A percentile compares a stretch with the other conserved stretches of the same genome.
Evolutionary conservation across 2,329 filamentous ascomycete genomes (phyloP).

Genomic region (Colletotrichum endophyticum): DNA sequence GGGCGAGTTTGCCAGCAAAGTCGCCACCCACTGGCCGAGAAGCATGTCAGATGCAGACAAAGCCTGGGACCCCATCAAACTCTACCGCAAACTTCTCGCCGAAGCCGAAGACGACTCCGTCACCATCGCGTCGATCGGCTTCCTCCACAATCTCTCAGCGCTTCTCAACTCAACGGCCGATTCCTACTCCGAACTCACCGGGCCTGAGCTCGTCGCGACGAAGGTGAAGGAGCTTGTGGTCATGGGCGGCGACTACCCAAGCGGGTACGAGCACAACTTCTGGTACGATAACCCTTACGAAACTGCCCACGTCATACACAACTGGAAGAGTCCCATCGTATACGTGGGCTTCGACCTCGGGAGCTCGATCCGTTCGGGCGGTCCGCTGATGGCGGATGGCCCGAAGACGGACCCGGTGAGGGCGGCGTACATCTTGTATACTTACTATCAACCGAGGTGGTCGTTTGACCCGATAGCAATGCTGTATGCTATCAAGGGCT

Average conservation of each 20-base stretch:
- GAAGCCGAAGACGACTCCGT: constrained; percentile 44
- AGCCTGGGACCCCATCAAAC: constrained; percentile 43
- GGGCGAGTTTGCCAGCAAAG: constrained; percentile 50
- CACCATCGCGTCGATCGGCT: constrained; percentile 50
- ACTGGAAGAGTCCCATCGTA: constrained; percentile 43
- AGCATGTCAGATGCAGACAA: constrained; percentile 38
- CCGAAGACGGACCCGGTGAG: constrained; percentile 37
- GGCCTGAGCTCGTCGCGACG: constrained; percentile 41
- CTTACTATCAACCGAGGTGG: constrained; percentile 33
- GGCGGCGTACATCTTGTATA: constrained; percentile 44
- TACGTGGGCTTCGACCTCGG: constrained; percentile 50
- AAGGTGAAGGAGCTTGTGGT: constrained; percentile 42
- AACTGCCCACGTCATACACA: constrained; percentile 48
- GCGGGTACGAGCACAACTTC: constrained; percentile 55
- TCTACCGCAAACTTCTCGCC: constrained; percentile 49
- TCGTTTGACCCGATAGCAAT: constrained; percentile 48
- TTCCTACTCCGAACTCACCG: constrained; percentile 38
- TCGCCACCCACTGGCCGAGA: constrained; percentile 46
- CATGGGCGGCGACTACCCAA: constrained; percentile 39
- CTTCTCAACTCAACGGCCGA: constrained; percentile 51
- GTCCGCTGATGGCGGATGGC: constrained; percentile 33
- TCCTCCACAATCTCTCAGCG: constrained; percentile 50
- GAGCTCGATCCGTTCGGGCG: constrained; percentile 42
- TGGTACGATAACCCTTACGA: constrained; percentile 39
- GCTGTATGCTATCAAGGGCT: constrained; percentile 41